Conservation (phyloP, 495 filamentous ascomycete species). For the Penicillium macrosclerotiorum region DNA sequence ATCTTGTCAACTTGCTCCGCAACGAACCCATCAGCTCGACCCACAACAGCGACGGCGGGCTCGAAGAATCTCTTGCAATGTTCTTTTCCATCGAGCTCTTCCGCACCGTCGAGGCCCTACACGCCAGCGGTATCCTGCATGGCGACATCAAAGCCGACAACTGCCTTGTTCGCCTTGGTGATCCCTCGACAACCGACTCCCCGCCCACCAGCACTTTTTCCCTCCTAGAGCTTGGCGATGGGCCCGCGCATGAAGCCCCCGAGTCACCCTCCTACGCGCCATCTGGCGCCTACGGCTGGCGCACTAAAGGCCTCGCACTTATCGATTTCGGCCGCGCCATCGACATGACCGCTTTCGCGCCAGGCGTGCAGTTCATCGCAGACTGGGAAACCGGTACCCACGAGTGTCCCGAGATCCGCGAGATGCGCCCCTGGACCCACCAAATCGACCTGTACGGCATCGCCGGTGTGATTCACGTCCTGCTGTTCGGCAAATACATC, state of each 20-base stretch:
- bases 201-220: slow-evolving; percentile 21
- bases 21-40: slow-evolving; percentile 53
- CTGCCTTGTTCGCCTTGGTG: slow-evolving; percentile 80
- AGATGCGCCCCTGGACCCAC: slow-evolving; percentile 89
- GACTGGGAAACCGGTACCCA: slow-evolving; percentile 84
- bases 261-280: slow-evolving; percentile 58
- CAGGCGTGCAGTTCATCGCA: slow-evolving; percentile 82
- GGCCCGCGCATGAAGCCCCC: slow-evolving; percentile 41
- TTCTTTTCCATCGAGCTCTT: slow-evolving; percentile 92
- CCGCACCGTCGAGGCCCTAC: slow-evolving; percentile 83
- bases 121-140: slow-evolving; percentile 76
- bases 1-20: slow-evolving; percentile 84
- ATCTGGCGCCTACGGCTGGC: slow-evolving; percentile 76
- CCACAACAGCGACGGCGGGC: slow-evolving; percentile 53
- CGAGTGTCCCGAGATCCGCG: slow-evolving; percentile 93
- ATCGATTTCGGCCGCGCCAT: slow-evolving; percentile 96
- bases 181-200: slow-evolving; percentile 24
- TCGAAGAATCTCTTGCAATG: slow-evolving; percentile 89
- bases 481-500: slow-evolving; percentile 93
- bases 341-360: slow-evolving; percentile 81
- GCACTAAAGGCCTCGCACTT: slow-evolving; percentile 71
- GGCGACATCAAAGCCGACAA: slow-evolving; percentile 97
- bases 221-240: slow-evolving; percentile 37
- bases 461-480: slow-evolving; percentile 77
- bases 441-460: slow-evolving; percentile 94